Conservation (phyloP, 768 basidiomycete species). For the Tremella yokohamensis region DNA sequence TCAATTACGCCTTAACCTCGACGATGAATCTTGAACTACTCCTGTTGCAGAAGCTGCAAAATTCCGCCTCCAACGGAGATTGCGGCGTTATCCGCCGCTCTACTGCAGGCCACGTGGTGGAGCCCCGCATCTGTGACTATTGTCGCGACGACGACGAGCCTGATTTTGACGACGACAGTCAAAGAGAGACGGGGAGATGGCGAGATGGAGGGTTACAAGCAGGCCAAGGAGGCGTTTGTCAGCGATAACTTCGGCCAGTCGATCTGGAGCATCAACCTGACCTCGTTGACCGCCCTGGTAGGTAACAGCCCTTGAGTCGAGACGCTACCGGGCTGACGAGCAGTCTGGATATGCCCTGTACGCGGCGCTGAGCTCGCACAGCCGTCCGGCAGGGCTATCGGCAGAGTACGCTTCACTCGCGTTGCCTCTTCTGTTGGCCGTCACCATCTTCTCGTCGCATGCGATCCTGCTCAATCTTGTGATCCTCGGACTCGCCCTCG, state of each 20-base stretch:
- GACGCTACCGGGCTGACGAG: slow-evolving; percentile 37
- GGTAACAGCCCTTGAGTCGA: slow-evolving; percentile 33
- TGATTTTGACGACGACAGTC: no score
- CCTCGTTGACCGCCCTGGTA: slow-evolving; percentile 66
- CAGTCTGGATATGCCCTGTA: slow-evolving; percentile 66
- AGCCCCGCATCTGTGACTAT: no score
- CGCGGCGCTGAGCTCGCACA: slow-evolving; percentile 10
- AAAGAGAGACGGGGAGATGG: no score
- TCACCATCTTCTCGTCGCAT: slow-evolving; percentile 68
- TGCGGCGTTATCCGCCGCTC: no score
- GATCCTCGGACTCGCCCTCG: slow-evolving; percentile 18
- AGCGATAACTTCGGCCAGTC: slow-evolving; percentile 69
- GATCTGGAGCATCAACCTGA: slow-evolving; percentile 63
- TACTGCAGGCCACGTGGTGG: no score
- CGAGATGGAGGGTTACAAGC: slow-evolving; percentile 59
- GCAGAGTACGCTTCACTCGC: slow-evolving; percentile 66
- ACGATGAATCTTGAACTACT: no score
- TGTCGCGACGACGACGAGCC: no score
- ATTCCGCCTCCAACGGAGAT: no score
- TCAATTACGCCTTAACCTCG: no score
- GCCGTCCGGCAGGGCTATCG: slow-evolving; percentile 16
- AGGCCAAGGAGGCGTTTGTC: slow-evolving; percentile 76
- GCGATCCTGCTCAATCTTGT: slow-evolving; percentile 58
- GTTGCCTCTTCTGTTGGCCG: slow-evolving; percentile 72
- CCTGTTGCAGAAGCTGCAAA: no score